Evolutionary conservation across 495 filamentous ascomycete species (phyloP), one percentile per base, ranked within the genome.

Genomic region (Chaetomium tenue): DNA sequence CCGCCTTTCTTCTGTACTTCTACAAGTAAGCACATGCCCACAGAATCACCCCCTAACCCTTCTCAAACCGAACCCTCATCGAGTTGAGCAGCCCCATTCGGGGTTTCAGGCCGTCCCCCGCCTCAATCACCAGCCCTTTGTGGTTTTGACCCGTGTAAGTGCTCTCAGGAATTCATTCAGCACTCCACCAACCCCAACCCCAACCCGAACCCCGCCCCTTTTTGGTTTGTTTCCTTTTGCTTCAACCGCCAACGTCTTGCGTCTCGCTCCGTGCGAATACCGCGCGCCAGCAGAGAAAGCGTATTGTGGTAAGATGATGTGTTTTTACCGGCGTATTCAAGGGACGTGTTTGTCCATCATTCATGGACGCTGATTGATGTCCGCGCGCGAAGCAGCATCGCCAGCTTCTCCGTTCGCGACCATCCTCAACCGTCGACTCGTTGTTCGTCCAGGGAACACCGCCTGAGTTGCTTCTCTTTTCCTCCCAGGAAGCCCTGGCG

Each of bases 251-350:
- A 28, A 46, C 39, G 39, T 58, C 39, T 4, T 25, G 55, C 55
- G 22, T 44, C 20, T 11, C 5, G 30, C 33, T 57, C 54, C 54
- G 54, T 57, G 54, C 54, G 54, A 44, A 42, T 42, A 25, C 33
- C 22, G 23, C 12, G 28, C 6, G 7, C 33, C 30, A 16, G 16
- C 4, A 26, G n/a, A 52, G 23, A 11, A 52, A 26, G 23, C 22
- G 22, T 52, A 26, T 15, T 52, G 20, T 11, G 48, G 48, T 26
- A 26, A 52, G 11, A 12, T 20, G 4, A 12, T 25, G n/a, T 5
- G 1, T 22, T 50, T 53, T 23, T 5, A 20, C 7, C 5, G 0
- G 18, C 46, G 2, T 23, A 20, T 44, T 4, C 16, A 44, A 44
- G 16, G 40, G n/a, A 20, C 46, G 8, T 23, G 46, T 50, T 50